These are phyloP conservation scores for Fusarium miscanthi DNA, from an alignment of 2,329 filamentous ascomycete species.

Conservation along the genomic window DNA sequence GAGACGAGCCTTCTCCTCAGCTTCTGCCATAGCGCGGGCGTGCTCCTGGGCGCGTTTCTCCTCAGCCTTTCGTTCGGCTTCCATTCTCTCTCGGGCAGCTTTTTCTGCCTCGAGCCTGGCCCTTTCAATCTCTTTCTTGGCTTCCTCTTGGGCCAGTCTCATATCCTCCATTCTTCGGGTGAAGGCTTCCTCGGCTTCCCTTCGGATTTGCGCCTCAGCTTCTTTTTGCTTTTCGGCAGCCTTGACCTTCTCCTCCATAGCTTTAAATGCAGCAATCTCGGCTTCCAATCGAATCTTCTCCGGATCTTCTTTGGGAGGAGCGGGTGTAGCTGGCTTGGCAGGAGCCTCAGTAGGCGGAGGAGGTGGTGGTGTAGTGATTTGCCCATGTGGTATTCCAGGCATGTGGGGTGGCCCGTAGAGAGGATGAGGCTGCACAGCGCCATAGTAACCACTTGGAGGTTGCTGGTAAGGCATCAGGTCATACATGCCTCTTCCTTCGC, in stretches of 20 bases:
- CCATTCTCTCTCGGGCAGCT: slow-evolving; percentile 59
- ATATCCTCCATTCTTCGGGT: slow-evolving; percentile 44
- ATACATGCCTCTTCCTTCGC: slow-evolving; percentile 54
- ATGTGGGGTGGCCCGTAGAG: slow-evolving; percentile 48
- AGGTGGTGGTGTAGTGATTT: slow-evolving; percentile 48
- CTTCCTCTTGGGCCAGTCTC: slow-evolving; percentile 40
- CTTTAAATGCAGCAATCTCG: slow-evolving; percentile 65
- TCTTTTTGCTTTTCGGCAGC: slow-evolving; percentile 58
- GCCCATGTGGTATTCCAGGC: slow-evolving; percentile 53
- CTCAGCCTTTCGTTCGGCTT: slow-evolving; percentile 46
- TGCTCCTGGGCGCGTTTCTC: slow-evolving; percentile 53
- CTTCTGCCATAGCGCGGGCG: slow-evolving; percentile 58
- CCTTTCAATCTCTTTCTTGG: slow-evolving; percentile 53
- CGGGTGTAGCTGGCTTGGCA: slow-evolving; percentile 56
- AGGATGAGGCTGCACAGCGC: slow-evolving; percentile 42
- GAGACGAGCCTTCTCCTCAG: slow-evolving; percentile 58
- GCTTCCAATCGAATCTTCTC: slow-evolving; percentile 72
- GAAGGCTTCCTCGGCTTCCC: slow-evolving; percentile 59
- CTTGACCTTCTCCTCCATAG: slow-evolving; percentile 58
- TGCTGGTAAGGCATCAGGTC: slow-evolving; percentile 64
- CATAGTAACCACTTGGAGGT: slow-evolving; percentile 47
- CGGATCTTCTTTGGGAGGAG: slow-evolving; percentile 58
- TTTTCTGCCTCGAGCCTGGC: slow-evolving; percentile 53
- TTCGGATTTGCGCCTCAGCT: slow-evolving; percentile 57
- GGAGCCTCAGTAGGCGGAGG: slow-evolving; percentile 52